Evolutionary conservation across 179 eudicot genomes (phyloP).

Genomic region (Nepenthes alata): DNA sequence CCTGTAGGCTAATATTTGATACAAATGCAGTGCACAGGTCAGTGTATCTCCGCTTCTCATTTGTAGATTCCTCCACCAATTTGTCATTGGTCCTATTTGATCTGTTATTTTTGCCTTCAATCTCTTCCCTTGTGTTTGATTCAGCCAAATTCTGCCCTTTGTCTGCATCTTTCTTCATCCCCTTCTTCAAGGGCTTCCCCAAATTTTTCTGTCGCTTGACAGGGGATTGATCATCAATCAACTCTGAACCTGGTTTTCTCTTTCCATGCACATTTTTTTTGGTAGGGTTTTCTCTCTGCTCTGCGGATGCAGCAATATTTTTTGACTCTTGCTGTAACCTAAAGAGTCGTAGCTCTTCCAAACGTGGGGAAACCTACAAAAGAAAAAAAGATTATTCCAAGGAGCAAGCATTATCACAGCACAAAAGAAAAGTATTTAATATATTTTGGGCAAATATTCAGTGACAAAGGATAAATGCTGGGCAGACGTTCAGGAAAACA

Average conservation of each 20-base stretch:
- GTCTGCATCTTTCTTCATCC: slow-evolving; percentile 15
- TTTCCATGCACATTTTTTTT: slow-evolving; percentile 52
- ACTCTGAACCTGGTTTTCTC: slow-evolving; percentile 44
- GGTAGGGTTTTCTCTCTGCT: slow-evolving; percentile 31
- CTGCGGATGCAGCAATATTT: slow-evolving; percentile 26
- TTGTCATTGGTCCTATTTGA: slow-evolving; percentile 19
- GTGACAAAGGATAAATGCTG: too few species aligned
- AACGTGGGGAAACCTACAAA: slow-evolving; percentile 73
- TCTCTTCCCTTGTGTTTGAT: slow-evolving; percentile 20
- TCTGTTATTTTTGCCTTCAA: slow-evolving; percentile 19
- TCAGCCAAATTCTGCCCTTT: slow-evolving; percentile 20
- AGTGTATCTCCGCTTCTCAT: slow-evolving; percentile 34
- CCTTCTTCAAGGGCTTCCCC: slow-evolving; percentile 15
- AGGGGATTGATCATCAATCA: slow-evolving; percentile 49
- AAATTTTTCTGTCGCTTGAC: slow-evolving; percentile 55
- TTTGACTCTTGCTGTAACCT: slow-evolving; percentile 70
- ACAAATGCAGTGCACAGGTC: slow-evolving; percentile 91
- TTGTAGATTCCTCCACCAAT: slow-evolving; percentile 18
- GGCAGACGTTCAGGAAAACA: too few species aligned
- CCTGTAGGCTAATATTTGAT: slow-evolving; percentile 62
- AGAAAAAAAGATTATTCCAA: background rate
- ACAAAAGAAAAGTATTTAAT: too few species aligned
- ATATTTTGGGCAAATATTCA: background rate
- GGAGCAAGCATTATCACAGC: too few species aligned
- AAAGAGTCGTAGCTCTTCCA: slow-evolving; percentile 68